Percentiles rank a stretch among this genome's conserved stretches.
Conservation (phyloP, 2,329 filamentous ascomycete species). For the Pseudopyrenochaeta lycopersici region DNA sequence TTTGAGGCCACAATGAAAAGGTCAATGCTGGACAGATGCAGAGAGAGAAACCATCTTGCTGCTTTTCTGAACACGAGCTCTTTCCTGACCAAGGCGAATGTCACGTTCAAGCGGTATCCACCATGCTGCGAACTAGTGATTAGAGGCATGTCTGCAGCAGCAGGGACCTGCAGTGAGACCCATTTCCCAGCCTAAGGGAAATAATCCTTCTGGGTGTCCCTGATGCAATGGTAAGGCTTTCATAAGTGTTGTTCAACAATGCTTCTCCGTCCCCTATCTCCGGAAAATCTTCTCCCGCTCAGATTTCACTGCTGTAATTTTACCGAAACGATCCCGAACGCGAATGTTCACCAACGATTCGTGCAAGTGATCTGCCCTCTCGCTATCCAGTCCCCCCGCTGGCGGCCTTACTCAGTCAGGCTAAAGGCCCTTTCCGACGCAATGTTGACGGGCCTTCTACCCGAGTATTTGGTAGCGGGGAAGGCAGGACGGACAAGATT, state of each 20-base stretch:
- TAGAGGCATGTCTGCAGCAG: constrained; percentile 12
- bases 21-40: not conserved
- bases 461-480: constrained; percentile 33
- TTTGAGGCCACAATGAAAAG: not conserved
- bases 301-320: constrained; percentile 18
- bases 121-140: constrained; percentile 17
- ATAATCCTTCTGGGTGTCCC: constrained; percentile 8
- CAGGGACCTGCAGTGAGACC: constrained; percentile 7
- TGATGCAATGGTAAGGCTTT: constrained; percentile 9
- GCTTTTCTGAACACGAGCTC: not conserved
- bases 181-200: constrained; percentile 4
- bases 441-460: constrained; percentile 32
- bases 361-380: constrained; percentile 20
- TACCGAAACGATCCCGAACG: not conserved
- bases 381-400: constrained; percentile 13
- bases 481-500: not conserved
- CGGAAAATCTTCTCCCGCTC: constrained; percentile 9
- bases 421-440: constrained; percentile 18
- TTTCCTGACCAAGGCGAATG: not conserved
- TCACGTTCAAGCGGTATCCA: constrained; percentile 3
- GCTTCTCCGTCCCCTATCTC: constrained; percentile 1
- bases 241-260: constrained; percentile 1
- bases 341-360: constrained; percentile 17
- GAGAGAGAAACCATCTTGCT: not conserved
- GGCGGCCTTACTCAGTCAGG: constrained; percentile 21